Evolutionary conservation across 2,329 filamentous ascomycete species (phyloP), one percentile per base, ranked within the genome.

Genomic region (Diaporthe helianthi): DNA sequence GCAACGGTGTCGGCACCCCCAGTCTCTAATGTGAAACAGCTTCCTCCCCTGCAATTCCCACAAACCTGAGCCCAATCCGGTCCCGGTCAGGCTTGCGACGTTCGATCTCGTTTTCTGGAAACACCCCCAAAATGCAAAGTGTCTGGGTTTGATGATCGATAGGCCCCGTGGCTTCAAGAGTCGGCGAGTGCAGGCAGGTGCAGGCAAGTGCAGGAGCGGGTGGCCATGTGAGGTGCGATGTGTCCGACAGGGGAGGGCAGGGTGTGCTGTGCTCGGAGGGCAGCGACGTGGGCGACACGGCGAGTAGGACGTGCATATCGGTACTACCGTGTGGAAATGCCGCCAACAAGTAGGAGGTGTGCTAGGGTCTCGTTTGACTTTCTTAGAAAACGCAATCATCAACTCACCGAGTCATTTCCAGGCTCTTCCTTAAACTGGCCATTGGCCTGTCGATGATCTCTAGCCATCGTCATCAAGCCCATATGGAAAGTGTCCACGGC

Each of bases 1-100:
- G 76, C 75, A 76, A 76, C 73, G 73, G 72, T 72, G 73, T 71
- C 78, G 81, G 82, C 76, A 78, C 80, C 82, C 76, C 78, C 80
- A 49, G 58, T 49, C 58, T 63, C 65, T 38, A 67, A 83, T 79
- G 81, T 86, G 85, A 86, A 86, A 86, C 85, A 82, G 78, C 76
- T 80, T 74, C 69, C 73, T 78, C 81, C 82, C 84, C 81, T 85
- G 83, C 74, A 81, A 83, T 82, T 82, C 79, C 82, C 78, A 76
- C 74, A 76, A 72, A 76, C 76, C 75, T 77, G 76, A 69, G 63
- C 60, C 76, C 76, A 79, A 79, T 81, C 80, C 79, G 79, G 78
- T 78, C 80, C 78, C 75, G 77, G 81, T 74, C 79, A 82, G 78
- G 80, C 79, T 82, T 83, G 82, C 80, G 79, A 82, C 79, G 79